Evolutionary conservation across 2,329 filamentous ascomycete species (phyloP).

Genomic region (Pezicula neosporulosa): DNA sequence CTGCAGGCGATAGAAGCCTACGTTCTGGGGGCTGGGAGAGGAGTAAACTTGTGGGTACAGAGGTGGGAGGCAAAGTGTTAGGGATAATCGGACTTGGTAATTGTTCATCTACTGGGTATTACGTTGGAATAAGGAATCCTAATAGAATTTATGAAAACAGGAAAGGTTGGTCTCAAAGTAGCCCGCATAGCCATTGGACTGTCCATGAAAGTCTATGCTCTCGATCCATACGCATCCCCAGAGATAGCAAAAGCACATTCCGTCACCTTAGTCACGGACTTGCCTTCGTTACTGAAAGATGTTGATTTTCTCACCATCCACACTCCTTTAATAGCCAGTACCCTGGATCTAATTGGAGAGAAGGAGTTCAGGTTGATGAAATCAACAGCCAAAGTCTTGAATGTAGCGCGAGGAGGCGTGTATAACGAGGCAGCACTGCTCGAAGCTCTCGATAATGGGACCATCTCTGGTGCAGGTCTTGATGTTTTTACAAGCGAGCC

Average conservation of each 20-base stretch:
- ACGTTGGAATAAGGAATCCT: neutral
- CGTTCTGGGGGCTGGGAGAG: slow-evolving; percentile 75
- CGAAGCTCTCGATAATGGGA: slow-evolving; percentile 64
- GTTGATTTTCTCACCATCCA: slow-evolving; percentile 80
- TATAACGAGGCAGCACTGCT: slow-evolving; percentile 74
- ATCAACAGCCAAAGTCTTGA: slow-evolving; percentile 67
- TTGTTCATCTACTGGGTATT: neutral
- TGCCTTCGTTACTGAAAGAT: slow-evolving; percentile 59
- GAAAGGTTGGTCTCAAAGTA: slow-evolving; percentile 81
- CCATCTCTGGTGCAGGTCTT: slow-evolving; percentile 72
- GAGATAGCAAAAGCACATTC: slow-evolving; percentile 67
- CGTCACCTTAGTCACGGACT: slow-evolving; percentile 55
- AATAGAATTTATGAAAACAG: slow-evolving; percentile 25
- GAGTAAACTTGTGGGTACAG: slow-evolving; percentile 69
- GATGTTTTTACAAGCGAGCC: slow-evolving; percentile 81
- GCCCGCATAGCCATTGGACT: slow-evolving; percentile 75
- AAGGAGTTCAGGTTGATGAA: slow-evolving; percentile 70
- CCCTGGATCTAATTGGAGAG: slow-evolving; percentile 68
- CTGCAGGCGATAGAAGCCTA: slow-evolving; percentile 64
- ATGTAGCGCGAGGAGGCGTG: slow-evolving; percentile 76
- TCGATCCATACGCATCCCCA: slow-evolving; percentile 74
- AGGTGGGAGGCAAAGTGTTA: slow-evolving; percentile 73
- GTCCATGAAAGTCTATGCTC: slow-evolving; percentile 71
- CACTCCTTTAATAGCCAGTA: slow-evolving; percentile 75
- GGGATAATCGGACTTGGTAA: slow-evolving; percentile 64